Evolutionary conservation across 2,329 filamentous ascomycete genomes (phyloP), one percentile per base, ranked within the genome.

Genomic region (Pleomassaria siparia): DNA sequence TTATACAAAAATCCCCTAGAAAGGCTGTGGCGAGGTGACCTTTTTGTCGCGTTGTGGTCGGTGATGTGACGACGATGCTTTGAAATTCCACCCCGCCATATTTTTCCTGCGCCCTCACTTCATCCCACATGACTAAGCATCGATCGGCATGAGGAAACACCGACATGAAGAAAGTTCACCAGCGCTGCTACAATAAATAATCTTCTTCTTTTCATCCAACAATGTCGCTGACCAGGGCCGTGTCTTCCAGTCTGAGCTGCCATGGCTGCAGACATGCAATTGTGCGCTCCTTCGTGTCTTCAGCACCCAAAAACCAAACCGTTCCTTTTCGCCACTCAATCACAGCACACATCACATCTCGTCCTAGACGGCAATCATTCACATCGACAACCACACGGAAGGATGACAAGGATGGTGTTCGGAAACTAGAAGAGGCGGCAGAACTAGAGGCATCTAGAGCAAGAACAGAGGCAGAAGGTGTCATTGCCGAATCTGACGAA

Each of bases 21-120:
- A 21, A 10, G 20, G 29, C 5, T 32, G 5, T 8, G 29, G 5
- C 10, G 18, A 13, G 12, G n/a, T 2, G 20, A 20, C 20, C 35
- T 37, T 6, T 37, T 8, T 22, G 16, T 33, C 1, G 39, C 20
- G 15, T 39, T 13, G 37, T 33, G 13, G 21, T 25, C 15, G n/a
- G 13, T 46, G 24, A 46, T 24, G 35, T 4, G 18, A 8, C 24
- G 18, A 46, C 33, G 41, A 44, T 62, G 63, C 59, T 62, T 64
- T 47, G 52, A 65, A 64, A 64, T 66, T 57, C 55, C 39, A n/a
- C 56, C 60, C 63, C 61, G 54, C 59, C 54, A 62, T 62, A 54
- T 58, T 58, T 63, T 60, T 37, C 52, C 46, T 43, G 30, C 40
- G 32, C 11, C 4, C 25, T 40, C 21, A 3, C 15, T 35, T 15